These are phyloP conservation scores for Globisporangium iwayamae DNA, from an alignment of 352 stramenopile genomes.

Conservation along the genomic window DNA sequence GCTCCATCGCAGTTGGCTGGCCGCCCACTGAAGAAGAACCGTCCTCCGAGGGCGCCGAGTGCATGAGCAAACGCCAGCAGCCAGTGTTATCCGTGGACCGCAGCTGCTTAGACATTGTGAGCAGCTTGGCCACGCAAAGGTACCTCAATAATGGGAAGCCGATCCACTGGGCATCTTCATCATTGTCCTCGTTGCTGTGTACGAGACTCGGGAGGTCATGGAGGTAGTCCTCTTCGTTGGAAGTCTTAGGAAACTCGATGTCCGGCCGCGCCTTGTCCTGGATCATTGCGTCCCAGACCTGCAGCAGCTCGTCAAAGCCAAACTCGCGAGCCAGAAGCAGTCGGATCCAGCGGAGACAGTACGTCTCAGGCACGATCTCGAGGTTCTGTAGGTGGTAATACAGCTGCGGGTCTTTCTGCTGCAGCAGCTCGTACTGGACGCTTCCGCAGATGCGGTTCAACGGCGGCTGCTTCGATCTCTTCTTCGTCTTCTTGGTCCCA, in stretches of 20 bases:
- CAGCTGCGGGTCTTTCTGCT: constrained; percentile 77
- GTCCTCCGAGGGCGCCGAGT: constrained; percentile 21
- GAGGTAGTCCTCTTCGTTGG: constrained; percentile 34
- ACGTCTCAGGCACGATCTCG: constrained; percentile 76
- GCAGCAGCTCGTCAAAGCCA: constrained; percentile 50
- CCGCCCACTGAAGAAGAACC: constrained; percentile 16
- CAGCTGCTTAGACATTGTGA: constrained; percentile 54
- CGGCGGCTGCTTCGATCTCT: constrained; percentile 27
- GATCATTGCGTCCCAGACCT: constrained; percentile 74
- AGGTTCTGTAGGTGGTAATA: constrained; percentile 80
- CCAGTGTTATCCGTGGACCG: constrained; percentile 57
- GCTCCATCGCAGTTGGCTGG: constrained; percentile 20
- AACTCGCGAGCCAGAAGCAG: constrained; percentile 80
- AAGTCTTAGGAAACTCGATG: constrained; percentile 38
- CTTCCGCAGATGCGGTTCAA: constrained; percentile 67
- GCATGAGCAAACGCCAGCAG: constrained; percentile 75
- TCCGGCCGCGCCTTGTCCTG: constrained; percentile 24
- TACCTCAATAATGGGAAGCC: constrained; percentile 69
- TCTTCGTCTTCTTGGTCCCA: not conserved
- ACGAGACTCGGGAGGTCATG: constrained; percentile 32
- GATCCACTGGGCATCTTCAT: constrained; percentile 30
- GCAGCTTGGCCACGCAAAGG: constrained; percentile 60
- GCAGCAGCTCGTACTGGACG: constrained; percentile 73
- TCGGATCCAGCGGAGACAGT: constrained; percentile 78
- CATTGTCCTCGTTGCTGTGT: constrained; percentile 9